Evolutionary conservation across 805 yeast species (phyloP), one percentile per base, ranked within the genome.

Genomic region (Starmerella potacharoeniae): DNA sequence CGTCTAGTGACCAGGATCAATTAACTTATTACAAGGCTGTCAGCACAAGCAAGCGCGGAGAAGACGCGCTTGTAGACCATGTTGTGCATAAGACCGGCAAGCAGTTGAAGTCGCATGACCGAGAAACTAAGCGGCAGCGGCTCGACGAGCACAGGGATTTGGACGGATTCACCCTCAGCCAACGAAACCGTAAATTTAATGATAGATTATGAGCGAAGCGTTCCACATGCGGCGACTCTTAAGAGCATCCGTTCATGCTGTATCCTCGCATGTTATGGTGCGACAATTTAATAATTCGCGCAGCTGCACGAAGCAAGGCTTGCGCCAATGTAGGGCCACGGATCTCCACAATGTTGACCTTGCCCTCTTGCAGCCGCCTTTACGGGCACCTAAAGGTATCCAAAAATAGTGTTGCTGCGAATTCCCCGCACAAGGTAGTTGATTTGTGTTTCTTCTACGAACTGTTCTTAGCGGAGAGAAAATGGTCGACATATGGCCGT

Each of bases 1-100:
- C 6, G 9, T 5, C 4, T 5, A 5, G 13, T 28, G 42, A n/a
- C 22, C 34, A 47, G 30, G 43, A 35, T 6, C 40, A 40, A 7
- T 9, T 39, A n/a, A 40, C 55, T 4, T 57, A 57, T 31, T 42
- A 22, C 45, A 57, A 55, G 22, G 54, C 55, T 4, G 49, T 52
- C 3, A 31, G 33, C 13, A 31, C 43, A 31, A 22, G 8, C 30
- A 50, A 51, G n/a, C 55, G 58, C 5, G 60, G 60, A n/a, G 60
- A 51, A 9, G 51, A 48, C 22, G 60, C 55, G 16, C 48, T 55
- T 6, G 43, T 40, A 2, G 60, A 57, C 17, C 53, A 55, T 11
- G 42, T 57, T 9, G 34, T 29, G 3, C 44, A 43, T 8, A 54
- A 51, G 29, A 14, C 45, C 5, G 44, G 6, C 8, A 44, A 46